Percentiles rank a stretch among this genome's conserved stretches.
Evolutionary conservation across 2,329 filamentous ascomycete species (phyloP).

Genomic region (Aquanectria penicillioides): DNA sequence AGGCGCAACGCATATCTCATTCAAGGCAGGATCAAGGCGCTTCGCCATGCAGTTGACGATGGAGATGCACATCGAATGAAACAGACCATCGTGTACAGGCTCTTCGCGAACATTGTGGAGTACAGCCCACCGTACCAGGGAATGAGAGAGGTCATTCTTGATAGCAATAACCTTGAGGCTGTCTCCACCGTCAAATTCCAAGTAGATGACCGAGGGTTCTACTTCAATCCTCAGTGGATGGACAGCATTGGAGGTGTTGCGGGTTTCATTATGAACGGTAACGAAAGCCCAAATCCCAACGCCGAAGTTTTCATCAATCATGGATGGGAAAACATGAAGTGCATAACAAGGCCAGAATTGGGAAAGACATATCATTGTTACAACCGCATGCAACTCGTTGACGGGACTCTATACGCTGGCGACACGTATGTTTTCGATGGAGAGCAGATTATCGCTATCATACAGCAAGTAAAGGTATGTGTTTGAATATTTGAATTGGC

Average conservation of each 20-base stretch:
- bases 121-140: slow-evolving; percentile 64
- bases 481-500: rapidly evolving
- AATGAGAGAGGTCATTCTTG: slow-evolving; percentile 67
- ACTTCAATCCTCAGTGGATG: slow-evolving; percentile 68
- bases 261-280: slow-evolving; percentile 70
- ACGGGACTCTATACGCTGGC: slow-evolving; percentile 51
- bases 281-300: slow-evolving; percentile 56
- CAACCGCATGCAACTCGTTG: slow-evolving; percentile 66
- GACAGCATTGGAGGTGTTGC: slow-evolving; percentile 68
- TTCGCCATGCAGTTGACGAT: slow-evolving; percentile 48
- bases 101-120: slow-evolving; percentile 64
- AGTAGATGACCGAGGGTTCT: slow-evolving; percentile 55
- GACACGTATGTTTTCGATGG: slow-evolving; percentile 67
- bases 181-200: slow-evolving; percentile 61
- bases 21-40: slow-evolving; percentile 67
- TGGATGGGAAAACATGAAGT: slow-evolving; percentile 65
- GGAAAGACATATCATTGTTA: slow-evolving; percentile 64
- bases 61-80: slow-evolving; percentile 36
- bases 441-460: slow-evolving; percentile 58
- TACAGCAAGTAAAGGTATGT: slow-evolving; percentile 62
- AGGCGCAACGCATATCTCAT: slow-evolving; percentile 63
- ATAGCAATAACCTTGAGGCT: slow-evolving; percentile 35
- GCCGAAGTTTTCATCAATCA: slow-evolving; percentile 70
- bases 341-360: slow-evolving; percentile 43
- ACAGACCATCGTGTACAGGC: slow-evolving; percentile 67